Evolutionary conservation across 257 asterid genomes (phyloP).

Genomic region (Solanum corneliomulleri): DNA sequence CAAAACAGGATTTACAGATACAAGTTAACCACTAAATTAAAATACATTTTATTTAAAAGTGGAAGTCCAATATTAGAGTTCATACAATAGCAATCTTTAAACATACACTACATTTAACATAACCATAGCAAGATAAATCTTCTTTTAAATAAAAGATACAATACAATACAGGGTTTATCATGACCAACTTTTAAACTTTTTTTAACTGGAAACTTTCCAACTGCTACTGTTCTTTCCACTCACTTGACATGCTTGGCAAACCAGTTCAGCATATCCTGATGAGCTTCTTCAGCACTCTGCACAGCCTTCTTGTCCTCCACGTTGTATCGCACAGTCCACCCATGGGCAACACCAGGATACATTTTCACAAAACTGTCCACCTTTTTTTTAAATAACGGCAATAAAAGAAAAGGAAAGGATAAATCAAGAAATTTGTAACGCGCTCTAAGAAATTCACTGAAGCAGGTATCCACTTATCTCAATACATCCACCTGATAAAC

Average conservation of each 20-base stretch:
- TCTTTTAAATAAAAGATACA: not conserved
- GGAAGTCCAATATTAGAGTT: not conserved
- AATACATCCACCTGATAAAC: not conserved
- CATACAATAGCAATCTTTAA: no score
- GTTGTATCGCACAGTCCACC: conserved; percentile 2
- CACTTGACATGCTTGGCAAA: not conserved
- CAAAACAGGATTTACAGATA: not conserved
- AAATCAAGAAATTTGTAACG: not conserved
- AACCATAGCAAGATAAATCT: not conserved
- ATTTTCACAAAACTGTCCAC: not conserved
- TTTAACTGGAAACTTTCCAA: no score
- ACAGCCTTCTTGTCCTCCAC: not conserved
- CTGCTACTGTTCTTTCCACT: not conserved
- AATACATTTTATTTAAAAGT: no score
- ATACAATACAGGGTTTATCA: not conserved
- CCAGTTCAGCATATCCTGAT: not conserved
- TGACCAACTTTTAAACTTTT: not conserved
- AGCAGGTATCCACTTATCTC: not conserved
- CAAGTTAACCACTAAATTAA: not conserved
- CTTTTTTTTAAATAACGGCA: not conserved
- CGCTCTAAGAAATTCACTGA: not conserved
- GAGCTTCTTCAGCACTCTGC: conserved; percentile 1
- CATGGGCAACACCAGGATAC: not conserved
- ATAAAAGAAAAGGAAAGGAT: not conserved
- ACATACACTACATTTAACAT: not conserved